These are phyloP conservation scores for Aspergillaceae sp. DNA, from an alignment of 2,329 filamentous ascomycete species.

Conservation along the genomic window DNA sequence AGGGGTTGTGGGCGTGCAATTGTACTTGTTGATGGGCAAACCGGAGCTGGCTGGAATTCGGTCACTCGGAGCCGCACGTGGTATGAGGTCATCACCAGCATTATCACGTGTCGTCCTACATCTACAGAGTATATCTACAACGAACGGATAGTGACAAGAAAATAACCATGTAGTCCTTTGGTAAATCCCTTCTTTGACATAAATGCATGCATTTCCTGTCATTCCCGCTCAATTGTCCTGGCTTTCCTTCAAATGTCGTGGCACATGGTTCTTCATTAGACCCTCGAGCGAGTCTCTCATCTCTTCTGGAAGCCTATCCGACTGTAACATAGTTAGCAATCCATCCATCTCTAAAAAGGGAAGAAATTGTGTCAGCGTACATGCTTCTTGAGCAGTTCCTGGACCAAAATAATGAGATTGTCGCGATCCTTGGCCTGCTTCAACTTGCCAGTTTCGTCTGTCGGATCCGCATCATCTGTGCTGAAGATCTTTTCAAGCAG, in stretches of 20 bases:
- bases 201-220: neutral
- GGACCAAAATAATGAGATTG: slow-evolving; percentile 32
- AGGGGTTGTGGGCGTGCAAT: neutral
- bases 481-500: slow-evolving; percentile 26
- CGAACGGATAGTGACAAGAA: neutral
- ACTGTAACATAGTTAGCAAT: slow-evolving; percentile 13
- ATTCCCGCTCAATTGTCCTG: neutral
- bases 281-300: slow-evolving; percentile 22
- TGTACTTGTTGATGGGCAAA: neutral
- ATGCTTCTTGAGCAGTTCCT: slow-evolving; percentile 31
- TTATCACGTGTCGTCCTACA: too few species aligned
- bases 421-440: slow-evolving; percentile 32
- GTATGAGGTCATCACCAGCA: slow-evolving; percentile 12
- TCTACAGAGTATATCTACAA: neutral
- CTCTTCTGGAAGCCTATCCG: slow-evolving; percentile 18
- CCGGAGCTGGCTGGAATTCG: slow-evolving; percentile 1
- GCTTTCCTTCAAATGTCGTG: slow-evolving; percentile 11
- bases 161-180: neutral
- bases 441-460: slow-evolving; percentile 15
- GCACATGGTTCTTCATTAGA: slow-evolving; percentile 19
- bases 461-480: slow-evolving; percentile 9
- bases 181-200: too few species aligned
- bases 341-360: neutral
- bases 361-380: slow-evolving; percentile 18
- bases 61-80: slow-evolving; percentile 12